A percentile compares a stretch with the other conserved stretches of the same genome.
Conservation (phyloP, 2,329 filamentous ascomycete species). For the Alternaria sp. region DNA sequence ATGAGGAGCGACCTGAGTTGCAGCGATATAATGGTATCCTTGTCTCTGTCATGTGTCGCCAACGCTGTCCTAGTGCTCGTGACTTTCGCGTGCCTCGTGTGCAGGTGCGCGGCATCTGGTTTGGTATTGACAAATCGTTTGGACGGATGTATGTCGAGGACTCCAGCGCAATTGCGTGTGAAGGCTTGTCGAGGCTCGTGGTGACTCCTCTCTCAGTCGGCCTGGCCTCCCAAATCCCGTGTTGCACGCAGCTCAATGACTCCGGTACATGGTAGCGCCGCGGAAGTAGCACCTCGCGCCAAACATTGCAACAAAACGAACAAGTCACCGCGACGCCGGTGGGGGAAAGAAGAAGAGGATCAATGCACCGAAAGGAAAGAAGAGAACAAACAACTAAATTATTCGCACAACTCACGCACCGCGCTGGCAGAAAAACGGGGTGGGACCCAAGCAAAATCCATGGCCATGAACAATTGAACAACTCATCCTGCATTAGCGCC, state of each 20-base stretch:
- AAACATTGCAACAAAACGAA: background rate
- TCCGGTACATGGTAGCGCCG: background rate
- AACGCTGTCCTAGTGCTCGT: conserved; percentile 10
- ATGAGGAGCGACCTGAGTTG: conserved; percentile 1
- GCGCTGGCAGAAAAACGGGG: conserved; percentile 22
- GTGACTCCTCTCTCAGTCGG: background rate
- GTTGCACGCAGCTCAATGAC: background rate
- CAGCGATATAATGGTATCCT: conserved; percentile 9
- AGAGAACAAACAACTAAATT: conserved; percentile 25
- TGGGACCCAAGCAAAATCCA: conserved; percentile 32
- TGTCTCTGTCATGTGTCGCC: conserved; percentile 5
- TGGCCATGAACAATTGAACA: conserved; percentile 43
- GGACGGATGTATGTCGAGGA: background rate
- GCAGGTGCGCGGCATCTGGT: background rate
- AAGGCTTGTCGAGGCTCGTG: background rate
- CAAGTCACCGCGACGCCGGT: background rate
- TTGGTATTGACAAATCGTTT: background rate
- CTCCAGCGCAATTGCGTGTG: conserved; percentile 4
- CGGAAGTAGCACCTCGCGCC: background rate
- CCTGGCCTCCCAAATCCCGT: background rate
- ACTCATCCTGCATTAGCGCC: conserved; percentile 50
- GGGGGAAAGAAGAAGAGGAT: conserved; percentile 1
- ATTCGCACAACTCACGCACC: conserved; percentile 24
- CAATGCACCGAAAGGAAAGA: conserved; percentile 10
- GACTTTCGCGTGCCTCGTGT: conserved; percentile 5